Conservation (phyloP, 352 stramenopile genomes). For the Globisporangium nagaii region DNA sequence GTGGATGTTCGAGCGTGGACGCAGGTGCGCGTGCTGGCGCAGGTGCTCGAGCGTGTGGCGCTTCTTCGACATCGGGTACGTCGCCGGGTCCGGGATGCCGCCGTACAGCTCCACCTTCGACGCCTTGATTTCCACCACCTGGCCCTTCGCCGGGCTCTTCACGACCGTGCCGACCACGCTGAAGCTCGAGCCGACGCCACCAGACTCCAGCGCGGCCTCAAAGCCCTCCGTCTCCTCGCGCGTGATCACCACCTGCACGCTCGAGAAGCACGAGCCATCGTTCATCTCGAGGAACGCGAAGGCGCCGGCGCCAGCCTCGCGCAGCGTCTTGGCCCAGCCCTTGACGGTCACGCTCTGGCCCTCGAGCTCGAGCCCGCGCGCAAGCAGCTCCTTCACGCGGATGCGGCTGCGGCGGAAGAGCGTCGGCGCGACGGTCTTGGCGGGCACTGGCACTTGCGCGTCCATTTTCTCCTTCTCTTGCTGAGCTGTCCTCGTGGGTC, state of each 20-base stretch:
- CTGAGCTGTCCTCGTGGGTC: background rate
- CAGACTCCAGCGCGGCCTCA: conserved; percentile 62
- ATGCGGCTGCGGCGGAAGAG: conserved; percentile 81
- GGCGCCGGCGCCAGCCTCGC: conserved; percentile 83
- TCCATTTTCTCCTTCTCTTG: conserved; percentile 26
- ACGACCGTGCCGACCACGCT: conserved; percentile 82
- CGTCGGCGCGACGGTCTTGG: conserved; percentile 38
- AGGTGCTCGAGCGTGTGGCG: conserved; percentile 92
- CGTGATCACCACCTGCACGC: conserved; percentile 87
- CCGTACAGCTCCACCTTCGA: conserved; percentile 82
- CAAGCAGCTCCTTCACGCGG: conserved; percentile 80
- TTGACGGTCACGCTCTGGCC: conserved; percentile 89
- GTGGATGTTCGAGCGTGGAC: conserved; percentile 89
- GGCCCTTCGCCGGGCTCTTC: conserved; percentile 84
- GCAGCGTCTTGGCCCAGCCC: conserved; percentile 92
- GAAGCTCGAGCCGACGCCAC: conserved; percentile 84
- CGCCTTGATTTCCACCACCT: conserved; percentile 92
- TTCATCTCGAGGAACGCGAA: conserved; percentile 95
- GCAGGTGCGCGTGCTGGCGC: conserved; percentile 89
- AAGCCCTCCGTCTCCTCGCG: conserved; percentile 77
- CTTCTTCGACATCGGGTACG: conserved; percentile 94
- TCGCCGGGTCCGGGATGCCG: conserved; percentile 71
- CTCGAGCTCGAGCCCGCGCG: conserved; percentile 50
- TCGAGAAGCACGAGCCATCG: conserved; percentile 89
- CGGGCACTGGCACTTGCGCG: conserved; percentile 38